Evolutionary conservation across 1,139 yeast species (phyloP), one percentile per base, ranked within the genome.

Genomic region (Scheffersomyces titani): DNA sequence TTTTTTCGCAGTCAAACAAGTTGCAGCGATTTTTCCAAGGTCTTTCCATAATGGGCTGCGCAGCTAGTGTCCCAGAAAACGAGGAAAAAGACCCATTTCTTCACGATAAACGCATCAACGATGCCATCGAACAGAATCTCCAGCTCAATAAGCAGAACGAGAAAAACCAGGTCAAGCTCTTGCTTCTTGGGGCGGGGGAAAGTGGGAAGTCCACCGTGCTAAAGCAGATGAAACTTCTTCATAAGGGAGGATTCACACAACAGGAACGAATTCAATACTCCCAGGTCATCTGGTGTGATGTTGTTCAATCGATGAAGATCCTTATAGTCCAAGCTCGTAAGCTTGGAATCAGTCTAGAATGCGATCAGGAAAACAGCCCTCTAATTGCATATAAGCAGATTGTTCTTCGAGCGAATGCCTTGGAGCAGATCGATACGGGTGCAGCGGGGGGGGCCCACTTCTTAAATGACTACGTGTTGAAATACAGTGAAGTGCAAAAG

Each of bases 131-230:
- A 62, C 88, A 85, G 63, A 78, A 86, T 49, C 72, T 90, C 59
- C 82, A 80, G 61, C 75, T 79, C 63, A 84, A 83, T 58, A 82
- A 82, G 61, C 84, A 81, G 60, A 75, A 77, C 57, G 85, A 70
- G 48, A 72, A 71, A 57, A 70, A 73, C 47, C 88, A 82, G 63
- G 81, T 87, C 55, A 89, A 89, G 68, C 77, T 93, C 58, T 73
- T 93, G 52, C 75, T 92, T 19, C 74, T 92, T 36, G 99, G 99
- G 24, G 93, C 98, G 0, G 99, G 99, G 6, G 99, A 94, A 72
- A 87, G 94, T 55, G 99, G 99, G 6, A 94, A 94, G 70, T 90
- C 97, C 2, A 94, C 99, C 0, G 97, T 94, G n/a, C 76, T 94
- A 60, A 96, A 94, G 71, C 99, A 96, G 70, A 84, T 94, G 85